Evolutionary conservation across 805 yeast species (phyloP).

Genomic region (Zygosaccharomyces kombuchaensis): DNA sequence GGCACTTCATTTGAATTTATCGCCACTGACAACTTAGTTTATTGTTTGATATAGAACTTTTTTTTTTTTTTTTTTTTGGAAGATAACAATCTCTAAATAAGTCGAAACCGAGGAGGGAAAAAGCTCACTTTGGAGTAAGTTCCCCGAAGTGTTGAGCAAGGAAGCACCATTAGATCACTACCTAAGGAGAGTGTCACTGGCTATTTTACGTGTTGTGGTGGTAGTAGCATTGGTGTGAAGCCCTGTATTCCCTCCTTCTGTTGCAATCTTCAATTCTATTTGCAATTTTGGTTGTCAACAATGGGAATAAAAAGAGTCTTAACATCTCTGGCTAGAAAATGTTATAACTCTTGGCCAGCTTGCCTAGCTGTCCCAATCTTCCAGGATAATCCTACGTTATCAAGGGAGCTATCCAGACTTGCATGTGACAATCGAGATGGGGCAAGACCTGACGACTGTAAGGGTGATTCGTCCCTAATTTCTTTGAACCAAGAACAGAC

Average conservation of each 20-base stretch:
- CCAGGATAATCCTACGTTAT: neutral
- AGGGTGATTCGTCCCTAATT: neutral
- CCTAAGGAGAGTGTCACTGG: neutral
- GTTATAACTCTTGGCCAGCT: slow-evolving; percentile 1
- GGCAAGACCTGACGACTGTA: neutral
- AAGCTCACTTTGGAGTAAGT: neutral
- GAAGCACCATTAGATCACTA: neutral
- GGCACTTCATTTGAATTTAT: neutral
- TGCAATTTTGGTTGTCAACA: neutral
- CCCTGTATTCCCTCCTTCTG: neutral
- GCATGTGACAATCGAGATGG: neutral
- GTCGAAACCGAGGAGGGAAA: neutral
- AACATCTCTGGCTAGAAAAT: slow-evolving; percentile 2
- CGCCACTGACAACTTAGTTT: too few relatives aligned
- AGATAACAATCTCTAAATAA: neutral
- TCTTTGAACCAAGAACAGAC: slow-evolving; percentile 2
- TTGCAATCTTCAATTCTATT: neutral
- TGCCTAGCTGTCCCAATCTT: neutral
- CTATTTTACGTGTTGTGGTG: neutral
- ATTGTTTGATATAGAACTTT: neutral
- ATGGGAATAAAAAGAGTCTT: slow-evolving; percentile 12
- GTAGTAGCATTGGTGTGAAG: neutral
- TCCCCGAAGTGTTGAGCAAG: neutral
- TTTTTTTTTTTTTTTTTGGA: neutral
- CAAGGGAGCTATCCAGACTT: neutral